phyloP scores from a whole-genome alignment of 2,329 filamentous ascomycete genomes.

The Trichoderma cornu-damae region DNA sequence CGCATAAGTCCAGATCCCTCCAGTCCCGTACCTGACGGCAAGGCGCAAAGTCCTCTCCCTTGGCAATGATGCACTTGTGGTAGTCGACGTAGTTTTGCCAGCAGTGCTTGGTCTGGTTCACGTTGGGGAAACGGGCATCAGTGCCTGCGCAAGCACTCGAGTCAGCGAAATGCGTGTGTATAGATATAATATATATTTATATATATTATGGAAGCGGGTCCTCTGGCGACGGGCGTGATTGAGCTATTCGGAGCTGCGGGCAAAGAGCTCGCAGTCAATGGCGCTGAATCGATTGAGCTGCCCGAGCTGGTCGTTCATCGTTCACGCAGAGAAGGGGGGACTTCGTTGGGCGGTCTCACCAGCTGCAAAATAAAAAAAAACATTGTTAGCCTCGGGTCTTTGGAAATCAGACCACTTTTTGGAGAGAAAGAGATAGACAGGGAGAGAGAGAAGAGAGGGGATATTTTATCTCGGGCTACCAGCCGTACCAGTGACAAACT shows the following conservation, averaged over 20 bases:
- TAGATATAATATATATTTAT: neutral
- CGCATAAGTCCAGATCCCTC: neutral
- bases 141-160: constrained; percentile 58
- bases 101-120: constrained; percentile 99
- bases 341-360: constrained; percentile 35
- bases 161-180: constrained; percentile 2
- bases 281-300: constrained; percentile 27
- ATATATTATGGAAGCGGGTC: constrained; percentile 1
- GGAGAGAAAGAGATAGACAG: too few species aligned
- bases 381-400: constrained; percentile 38
- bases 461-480: constrained; percentile 24
- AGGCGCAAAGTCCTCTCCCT: constrained; percentile 96
- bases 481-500: constrained; percentile 94
- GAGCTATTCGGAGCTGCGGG: constrained; percentile 10
- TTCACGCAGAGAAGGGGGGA: constrained; percentile 22
- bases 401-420: constrained; percentile 33
- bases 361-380: constrained; percentile 34
- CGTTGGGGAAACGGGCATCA: constrained; percentile 97
- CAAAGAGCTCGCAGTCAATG: constrained; percentile 1
- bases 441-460: constrained; percentile 28
- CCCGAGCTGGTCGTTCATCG: constrained; percentile 17
- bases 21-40: constrained; percentile 77
- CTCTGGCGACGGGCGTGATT: neutral
- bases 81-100: constrained; percentile 99
- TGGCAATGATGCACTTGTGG: constrained; percentile 98